Conservation (phyloP, 2,329 filamentous ascomycete species). For the Epichloe typhina region DNA sequence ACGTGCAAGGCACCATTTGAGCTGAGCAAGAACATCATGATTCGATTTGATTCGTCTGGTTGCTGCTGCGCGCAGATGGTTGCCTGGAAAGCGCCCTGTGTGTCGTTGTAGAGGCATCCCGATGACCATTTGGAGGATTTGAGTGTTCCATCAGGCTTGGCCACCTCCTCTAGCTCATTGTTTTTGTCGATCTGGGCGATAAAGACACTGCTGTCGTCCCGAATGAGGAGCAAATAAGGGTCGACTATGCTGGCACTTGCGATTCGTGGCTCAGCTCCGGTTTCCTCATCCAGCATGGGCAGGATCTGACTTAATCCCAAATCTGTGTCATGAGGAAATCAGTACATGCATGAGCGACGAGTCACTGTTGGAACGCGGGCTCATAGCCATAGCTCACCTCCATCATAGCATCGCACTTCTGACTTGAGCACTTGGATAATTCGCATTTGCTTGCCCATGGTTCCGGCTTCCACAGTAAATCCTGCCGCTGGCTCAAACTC, state of each 20-base stretch:
- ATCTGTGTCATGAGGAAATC: constrained; percentile 36
- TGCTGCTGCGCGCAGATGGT: constrained; percentile 26
- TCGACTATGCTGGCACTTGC: constrained; percentile 74
- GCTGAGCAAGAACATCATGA: constrained; percentile 67
- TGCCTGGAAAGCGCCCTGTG: constrained; percentile 38
- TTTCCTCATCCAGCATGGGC: constrained; percentile 84
- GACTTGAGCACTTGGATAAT: constrained; percentile 80
- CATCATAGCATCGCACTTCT: constrained; percentile 83
- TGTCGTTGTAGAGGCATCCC: constrained; percentile 71
- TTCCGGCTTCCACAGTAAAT: constrained; percentile 72
- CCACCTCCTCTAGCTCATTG: constrained; percentile 75
- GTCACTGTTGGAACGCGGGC: neutral
- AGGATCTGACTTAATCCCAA: constrained; percentile 83
- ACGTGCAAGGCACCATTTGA: constrained; percentile 63
- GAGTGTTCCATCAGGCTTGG: constrained; percentile 44
- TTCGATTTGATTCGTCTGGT: constrained; percentile 30
- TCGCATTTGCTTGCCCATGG: constrained; percentile 65
- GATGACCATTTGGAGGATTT: constrained; percentile 61
- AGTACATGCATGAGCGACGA: constrained; percentile 5
- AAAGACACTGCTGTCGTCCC: constrained; percentile 71
- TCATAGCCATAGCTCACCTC: constrained; percentile 41
- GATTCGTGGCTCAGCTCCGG: constrained; percentile 65
- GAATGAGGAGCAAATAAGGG: constrained; percentile 69
- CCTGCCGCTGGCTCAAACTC: constrained; percentile 90
- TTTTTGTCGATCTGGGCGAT: constrained; percentile 64